phyloP scores from a whole-genome alignment of 2,329 filamentous ascomycete genomes.

The Neofusicoccum parvum region DNA sequence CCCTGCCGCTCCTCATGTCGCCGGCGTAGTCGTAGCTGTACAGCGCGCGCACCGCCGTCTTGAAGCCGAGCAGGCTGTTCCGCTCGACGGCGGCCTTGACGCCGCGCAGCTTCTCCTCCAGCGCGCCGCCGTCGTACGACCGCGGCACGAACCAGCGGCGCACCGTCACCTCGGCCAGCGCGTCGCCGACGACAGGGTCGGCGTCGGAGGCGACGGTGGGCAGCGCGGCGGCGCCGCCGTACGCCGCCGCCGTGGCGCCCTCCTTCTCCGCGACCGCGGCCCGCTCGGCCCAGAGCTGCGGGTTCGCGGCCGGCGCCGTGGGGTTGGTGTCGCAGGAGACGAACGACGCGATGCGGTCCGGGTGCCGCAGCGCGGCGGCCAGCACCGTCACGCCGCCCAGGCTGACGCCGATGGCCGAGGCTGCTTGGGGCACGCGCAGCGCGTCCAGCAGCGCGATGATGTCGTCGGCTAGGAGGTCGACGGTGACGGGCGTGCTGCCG shows the following conservation, averaged over 20 bases:
- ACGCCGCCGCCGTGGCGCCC: constrained; percentile 32
- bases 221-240: constrained; percentile 28
- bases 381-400: constrained; percentile 80
- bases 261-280: constrained; percentile 67
- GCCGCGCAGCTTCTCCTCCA: constrained; percentile 54
- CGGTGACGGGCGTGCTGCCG: constrained; percentile 47
- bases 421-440: constrained; percentile 67
- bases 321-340: constrained; percentile 80
- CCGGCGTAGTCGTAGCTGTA: constrained; percentile 70
- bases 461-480: constrained; percentile 70
- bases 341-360: constrained; percentile 61
- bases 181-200: constrained; percentile 60
- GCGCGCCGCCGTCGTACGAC: constrained; percentile 57
- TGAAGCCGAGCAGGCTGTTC: constrained; percentile 72
- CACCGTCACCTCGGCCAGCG: constrained; percentile 71
- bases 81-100: constrained; percentile 69
- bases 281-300: constrained; percentile 76
- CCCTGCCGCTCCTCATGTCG: constrained; percentile 55
- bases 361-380: constrained; percentile 69
- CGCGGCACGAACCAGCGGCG: constrained; percentile 71
- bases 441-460: constrained; percentile 67
- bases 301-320: constrained; percentile 71
- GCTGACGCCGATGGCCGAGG: constrained; percentile 73
- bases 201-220: constrained; percentile 36
- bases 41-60: constrained; percentile 67